Evolutionary conservation across 495 filamentous ascomycete genomes (phyloP), one percentile per base, ranked within the genome.

Genomic region (Aspergillus nanangensis): DNA sequence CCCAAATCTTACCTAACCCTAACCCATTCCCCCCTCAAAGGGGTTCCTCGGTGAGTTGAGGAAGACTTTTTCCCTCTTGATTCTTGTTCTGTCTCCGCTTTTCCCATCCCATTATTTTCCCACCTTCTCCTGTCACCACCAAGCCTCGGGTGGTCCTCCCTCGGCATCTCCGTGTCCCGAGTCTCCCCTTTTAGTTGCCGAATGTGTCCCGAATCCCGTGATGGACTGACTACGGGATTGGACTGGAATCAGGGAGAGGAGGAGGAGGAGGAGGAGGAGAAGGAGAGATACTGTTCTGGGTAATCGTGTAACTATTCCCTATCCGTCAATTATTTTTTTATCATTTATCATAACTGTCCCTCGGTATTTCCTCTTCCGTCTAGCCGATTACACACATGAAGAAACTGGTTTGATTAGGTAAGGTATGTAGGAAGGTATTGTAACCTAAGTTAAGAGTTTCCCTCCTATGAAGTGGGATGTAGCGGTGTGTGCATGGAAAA

Each of bases 181-280:
- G 31, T 35, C 17, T 33, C 40, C 23, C 38, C 17, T 24, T 25
- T 33, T 3, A n/a, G n/a, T 10, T 53, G 50, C 53, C 57, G 57
- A 60, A 32, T 45, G 49, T 45, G 37, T 56, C 57, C 57, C 57
- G 57, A 59, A 37, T 56, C 50, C 52, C 52, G 56, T 55, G 41
- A 47, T 56, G 52, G 52, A 46, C 47, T 55, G 56, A 58, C 44
- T 38, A 38, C 20, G 29, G 32, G 37, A 43, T 27, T 41, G 31
- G 33, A 41, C 32, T 21, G 36, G 36, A n/a, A n/a, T n/a, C n/a
- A n/a, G n/a, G n/a, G n/a, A n/a, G n/a, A n/a, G n/a, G n/a, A n/a
- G n/a, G n/a, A n/a, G n/a, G n/a, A n/a, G n/a, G n/a, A n/a, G n/a
- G n/a, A n/a, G n/a, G n/a, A n/a, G n/a, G n/a, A n/a, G n/a, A n/a